These are phyloP conservation scores for Clonostachys rosea DNA, from an alignment of 2,329 filamentous ascomycete species.

Conservation along the genomic window DNA sequence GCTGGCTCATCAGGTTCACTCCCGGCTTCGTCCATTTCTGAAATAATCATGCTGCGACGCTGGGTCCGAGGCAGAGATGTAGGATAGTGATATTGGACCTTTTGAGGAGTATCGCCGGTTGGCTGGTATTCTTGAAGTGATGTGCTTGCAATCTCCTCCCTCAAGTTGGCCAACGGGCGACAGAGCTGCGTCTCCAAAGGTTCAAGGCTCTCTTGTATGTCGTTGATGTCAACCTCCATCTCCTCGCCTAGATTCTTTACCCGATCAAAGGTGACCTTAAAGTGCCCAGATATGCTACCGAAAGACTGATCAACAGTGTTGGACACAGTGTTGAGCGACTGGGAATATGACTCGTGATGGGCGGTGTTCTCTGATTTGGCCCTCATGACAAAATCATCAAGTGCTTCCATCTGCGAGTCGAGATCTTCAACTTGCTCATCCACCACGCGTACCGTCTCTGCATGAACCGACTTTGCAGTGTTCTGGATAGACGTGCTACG, in stretches of 20 bases:
- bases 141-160: conserved; percentile 60
- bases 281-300: conserved; percentile 63
- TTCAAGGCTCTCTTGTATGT: conserved; percentile 55
- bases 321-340: conserved; percentile 63
- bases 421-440: conserved; percentile 86
- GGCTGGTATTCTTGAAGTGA: conserved; percentile 74
- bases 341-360: conserved; percentile 66
- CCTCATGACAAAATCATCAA: conserved; percentile 85
- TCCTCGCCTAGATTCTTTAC: conserved; percentile 66
- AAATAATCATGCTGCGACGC: conserved; percentile 36
- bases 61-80: conserved; percentile 71
- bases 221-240: conserved; percentile 55
- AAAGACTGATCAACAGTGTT: conserved; percentile 70
- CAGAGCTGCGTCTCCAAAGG: conserved; percentile 57
- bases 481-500: conserved; percentile 80
- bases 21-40: conserved; percentile 25
- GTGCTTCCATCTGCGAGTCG: conserved; percentile 78
- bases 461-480: conserved; percentile 82
- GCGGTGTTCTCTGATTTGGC: conserved; percentile 75
- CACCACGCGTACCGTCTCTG: conserved; percentile 84
- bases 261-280: conserved; percentile 63
- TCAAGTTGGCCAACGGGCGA: conserved; percentile 66
- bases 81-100: conserved; percentile 76
- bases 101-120: conserved; percentile 83
- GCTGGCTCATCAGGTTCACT: neutral